These are phyloP conservation scores for Telfairia occidentalis DNA, from an alignment of 331 rosid genomes.

Conservation along the genomic window DNA sequence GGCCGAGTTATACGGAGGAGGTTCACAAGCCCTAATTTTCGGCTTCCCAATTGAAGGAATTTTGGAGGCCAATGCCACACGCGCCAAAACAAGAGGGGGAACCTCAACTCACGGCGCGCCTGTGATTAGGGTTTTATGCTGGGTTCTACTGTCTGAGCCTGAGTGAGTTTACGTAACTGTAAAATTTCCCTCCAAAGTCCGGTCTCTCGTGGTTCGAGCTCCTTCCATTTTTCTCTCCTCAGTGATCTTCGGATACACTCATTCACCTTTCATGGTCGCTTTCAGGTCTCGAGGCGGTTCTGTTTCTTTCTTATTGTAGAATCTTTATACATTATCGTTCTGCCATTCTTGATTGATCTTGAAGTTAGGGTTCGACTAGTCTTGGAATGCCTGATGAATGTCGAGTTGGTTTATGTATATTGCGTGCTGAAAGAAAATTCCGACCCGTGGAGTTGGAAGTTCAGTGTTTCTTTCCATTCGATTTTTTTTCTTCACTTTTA, in stretches of 20 bases:
- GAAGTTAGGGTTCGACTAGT: not conserved
- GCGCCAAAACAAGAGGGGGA: not conserved
- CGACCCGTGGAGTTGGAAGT: not conserved
- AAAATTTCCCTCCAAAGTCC: not conserved
- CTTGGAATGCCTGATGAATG: not conserved
- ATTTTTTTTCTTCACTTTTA: not conserved
- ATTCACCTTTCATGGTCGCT: not conserved
- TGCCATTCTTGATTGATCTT: not conserved
- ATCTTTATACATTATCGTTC: not conserved
- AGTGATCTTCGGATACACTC: not conserved
- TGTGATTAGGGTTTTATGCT: not conserved
- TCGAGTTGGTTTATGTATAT: not conserved
- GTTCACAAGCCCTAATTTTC: not conserved
- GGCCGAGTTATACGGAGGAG: not conserved
- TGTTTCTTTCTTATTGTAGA: not conserved
- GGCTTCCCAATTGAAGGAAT: not conserved
- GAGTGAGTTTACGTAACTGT: not conserved
- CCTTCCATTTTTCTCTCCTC: not conserved
- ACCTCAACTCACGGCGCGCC: not conserved
- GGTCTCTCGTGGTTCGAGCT: not conserved
- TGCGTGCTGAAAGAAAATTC: not conserved
- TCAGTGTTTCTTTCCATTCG: not conserved
- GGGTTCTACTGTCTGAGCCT: not conserved
- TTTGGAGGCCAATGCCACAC: not conserved
- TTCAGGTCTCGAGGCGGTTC: not conserved